A percentile compares a stretch with the other conserved stretches of the same genome.
These are phyloP conservation scores for Mangifera indica DNA, from an alignment of 345 rosid genomes.

Conservation along the genomic window DNA sequence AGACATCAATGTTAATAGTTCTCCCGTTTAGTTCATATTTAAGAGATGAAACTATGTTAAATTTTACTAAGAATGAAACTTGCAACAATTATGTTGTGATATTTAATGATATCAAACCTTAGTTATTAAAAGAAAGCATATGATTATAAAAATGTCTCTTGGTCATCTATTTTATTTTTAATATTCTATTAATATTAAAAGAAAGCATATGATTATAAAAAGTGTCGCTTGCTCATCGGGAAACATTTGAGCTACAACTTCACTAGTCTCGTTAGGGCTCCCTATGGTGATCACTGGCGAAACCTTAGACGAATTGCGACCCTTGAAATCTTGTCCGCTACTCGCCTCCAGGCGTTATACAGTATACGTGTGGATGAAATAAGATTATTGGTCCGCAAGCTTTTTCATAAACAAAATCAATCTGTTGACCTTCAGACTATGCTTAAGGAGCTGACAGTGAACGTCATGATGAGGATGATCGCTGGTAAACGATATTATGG, in stretches of 20 bases:
- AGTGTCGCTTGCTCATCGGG: not conserved
- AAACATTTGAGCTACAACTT: constrained; percentile 29
- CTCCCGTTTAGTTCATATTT: no score
- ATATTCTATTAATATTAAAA: no score
- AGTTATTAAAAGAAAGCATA: no score
- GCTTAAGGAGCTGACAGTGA: constrained; percentile 41
- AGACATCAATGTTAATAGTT: no score
- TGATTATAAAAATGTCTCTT: no score
- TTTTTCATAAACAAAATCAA: not conserved
- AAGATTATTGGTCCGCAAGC: constrained; percentile 16
- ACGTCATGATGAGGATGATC: constrained; percentile 49
- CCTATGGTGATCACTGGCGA: constrained; percentile 34
- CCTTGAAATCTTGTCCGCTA: constrained; percentile 28
- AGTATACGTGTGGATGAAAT: constrained; percentile 27
- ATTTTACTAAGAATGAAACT: no score
- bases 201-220: no score
- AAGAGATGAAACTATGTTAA: no score
- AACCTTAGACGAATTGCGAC: constrained; percentile 24
- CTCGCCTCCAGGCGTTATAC: not conserved
- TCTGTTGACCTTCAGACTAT: constrained; percentile 31
- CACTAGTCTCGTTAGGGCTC: constrained; percentile 21
- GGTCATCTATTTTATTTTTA: no score
- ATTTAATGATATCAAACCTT: no score
- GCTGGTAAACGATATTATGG: constrained; percentile 42
- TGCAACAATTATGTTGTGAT: no score